Percentiles rank a stretch among this genome's conserved stretches.
Evolutionary conservation across 768 basidiomycete species (phyloP).

Genomic region (Lepiota venenata): DNA sequence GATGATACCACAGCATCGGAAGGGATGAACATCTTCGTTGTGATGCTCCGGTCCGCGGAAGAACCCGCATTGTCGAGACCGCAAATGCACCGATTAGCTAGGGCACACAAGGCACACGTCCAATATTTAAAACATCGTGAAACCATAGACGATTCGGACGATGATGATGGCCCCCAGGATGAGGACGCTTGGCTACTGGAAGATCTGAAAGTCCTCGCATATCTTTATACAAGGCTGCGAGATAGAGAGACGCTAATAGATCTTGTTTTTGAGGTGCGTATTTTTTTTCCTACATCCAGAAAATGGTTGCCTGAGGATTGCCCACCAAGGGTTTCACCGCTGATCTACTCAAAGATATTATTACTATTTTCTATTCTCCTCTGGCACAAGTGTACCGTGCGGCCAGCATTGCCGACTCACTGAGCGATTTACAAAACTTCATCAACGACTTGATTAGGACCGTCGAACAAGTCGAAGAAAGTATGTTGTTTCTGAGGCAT

Average conservation of each 20-base stretch:
- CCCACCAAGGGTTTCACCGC: constrained; percentile 82
- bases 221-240: constrained; percentile 73
- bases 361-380: constrained; percentile 97
- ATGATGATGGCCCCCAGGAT: constrained; percentile 88
- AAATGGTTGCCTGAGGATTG: neutral
- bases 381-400: constrained; percentile 97
- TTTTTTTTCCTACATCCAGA: neutral
- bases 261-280: constrained; percentile 86
- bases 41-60: constrained; percentile 77
- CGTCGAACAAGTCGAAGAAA: constrained; percentile 86
- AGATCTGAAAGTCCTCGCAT: constrained; percentile 78
- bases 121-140: constrained; percentile 65
- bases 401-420: constrained; percentile 92
- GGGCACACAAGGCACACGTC: constrained; percentile 74
- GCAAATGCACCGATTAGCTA: constrained; percentile 79
- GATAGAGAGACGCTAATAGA: constrained; percentile 93
- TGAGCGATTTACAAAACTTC: constrained; percentile 90
- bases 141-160: constrained; percentile 75
- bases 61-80: constrained; percentile 70
- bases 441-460: constrained; percentile 94
- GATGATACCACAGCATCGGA: constrained; percentile 48
- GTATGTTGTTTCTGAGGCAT: constrained; percentile 43
- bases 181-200: constrained; percentile 98
- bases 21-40: constrained; percentile 70
- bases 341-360: constrained; percentile 95